Conservation (phyloP, 441 rosid genomes). For the Eutrema salsugineum region DNA sequence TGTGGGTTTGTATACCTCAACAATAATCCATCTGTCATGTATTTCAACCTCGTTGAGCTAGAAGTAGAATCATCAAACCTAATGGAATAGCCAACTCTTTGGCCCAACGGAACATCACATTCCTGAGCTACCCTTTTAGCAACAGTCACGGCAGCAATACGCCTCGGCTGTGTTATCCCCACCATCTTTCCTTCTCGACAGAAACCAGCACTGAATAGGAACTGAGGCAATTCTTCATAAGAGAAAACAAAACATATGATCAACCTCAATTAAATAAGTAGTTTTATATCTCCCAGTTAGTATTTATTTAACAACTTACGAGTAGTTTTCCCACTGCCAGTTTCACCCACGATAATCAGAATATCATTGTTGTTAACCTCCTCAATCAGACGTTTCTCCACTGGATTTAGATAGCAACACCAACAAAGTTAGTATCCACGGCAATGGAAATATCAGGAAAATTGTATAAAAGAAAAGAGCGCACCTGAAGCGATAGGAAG, state of each 20-base stretch:
- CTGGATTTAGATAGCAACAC: constrained; percentile 24
- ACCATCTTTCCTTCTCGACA: constrained; percentile 67
- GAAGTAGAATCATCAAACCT: constrained; percentile 85
- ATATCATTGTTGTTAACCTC: constrained; percentile 59
- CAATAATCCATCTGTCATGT: constrained; percentile 92
- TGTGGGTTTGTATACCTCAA: constrained; percentile 46
- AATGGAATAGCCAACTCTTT: constrained; percentile 82
- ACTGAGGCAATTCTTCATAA: constrained; percentile 81
- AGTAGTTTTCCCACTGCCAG: constrained; percentile 96
- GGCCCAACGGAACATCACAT: constrained; percentile 72
- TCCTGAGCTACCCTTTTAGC: constrained; percentile 93
- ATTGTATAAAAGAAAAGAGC: background rate
- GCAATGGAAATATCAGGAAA: background rate
- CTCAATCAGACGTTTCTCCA: constrained; percentile 62
- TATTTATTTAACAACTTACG: constrained; percentile 44
- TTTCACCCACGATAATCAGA: constrained; percentile 86
- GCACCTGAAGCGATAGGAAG: constrained; percentile 89
- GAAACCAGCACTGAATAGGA: constrained; percentile 65
- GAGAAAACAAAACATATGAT: background rate
- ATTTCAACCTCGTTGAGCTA: constrained; percentile 65
- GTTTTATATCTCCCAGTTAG: background rate
- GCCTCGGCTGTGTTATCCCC: constrained; percentile 88
- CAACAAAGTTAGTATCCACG: background rate
- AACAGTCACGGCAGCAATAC: constrained; percentile 90
- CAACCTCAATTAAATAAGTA: background rate